Conservation (phyloP, 139 green algal genomes). For the Chloropicon primus region DNA sequence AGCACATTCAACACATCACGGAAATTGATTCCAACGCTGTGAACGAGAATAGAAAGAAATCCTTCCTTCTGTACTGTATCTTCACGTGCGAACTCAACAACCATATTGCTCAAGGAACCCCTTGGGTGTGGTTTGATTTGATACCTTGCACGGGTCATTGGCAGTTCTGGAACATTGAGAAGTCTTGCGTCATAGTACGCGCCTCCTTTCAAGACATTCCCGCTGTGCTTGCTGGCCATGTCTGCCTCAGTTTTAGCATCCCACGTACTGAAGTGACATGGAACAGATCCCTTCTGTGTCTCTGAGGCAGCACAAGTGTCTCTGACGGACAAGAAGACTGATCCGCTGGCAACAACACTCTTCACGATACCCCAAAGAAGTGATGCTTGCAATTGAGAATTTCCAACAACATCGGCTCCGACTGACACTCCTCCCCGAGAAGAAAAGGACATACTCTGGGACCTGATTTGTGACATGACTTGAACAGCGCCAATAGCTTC, state of each 20-base stretch:
- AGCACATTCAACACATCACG: conserved; percentile 51
- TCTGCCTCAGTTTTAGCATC: not conserved
- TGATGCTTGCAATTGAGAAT: not conserved
- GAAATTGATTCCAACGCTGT: conserved; percentile 56
- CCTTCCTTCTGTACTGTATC: not conserved
- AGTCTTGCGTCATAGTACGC: not conserved
- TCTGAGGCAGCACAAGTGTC: not conserved
- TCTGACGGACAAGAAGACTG: not conserved
- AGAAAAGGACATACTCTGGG: not conserved
- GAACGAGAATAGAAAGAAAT: conserved; percentile 15
- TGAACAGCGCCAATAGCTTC: not conserved
- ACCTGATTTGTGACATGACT: not conserved
- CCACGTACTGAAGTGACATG: not conserved
- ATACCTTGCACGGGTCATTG: not conserved
- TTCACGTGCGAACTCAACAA: not conserved
- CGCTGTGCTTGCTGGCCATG: not conserved
- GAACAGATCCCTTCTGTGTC: not conserved
- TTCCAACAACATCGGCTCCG: not conserved
- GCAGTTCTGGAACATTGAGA: not conserved
- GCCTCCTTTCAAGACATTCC: not conserved
- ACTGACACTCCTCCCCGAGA: not conserved
- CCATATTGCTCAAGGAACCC: not conserved
- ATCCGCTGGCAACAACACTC: not conserved
- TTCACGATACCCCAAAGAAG: not conserved
- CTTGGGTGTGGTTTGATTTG: not conserved